Base-by-base conservation (phyloP, 139 green algal genomes). In the Auxenochlorella pyrenoidosa region DNA sequence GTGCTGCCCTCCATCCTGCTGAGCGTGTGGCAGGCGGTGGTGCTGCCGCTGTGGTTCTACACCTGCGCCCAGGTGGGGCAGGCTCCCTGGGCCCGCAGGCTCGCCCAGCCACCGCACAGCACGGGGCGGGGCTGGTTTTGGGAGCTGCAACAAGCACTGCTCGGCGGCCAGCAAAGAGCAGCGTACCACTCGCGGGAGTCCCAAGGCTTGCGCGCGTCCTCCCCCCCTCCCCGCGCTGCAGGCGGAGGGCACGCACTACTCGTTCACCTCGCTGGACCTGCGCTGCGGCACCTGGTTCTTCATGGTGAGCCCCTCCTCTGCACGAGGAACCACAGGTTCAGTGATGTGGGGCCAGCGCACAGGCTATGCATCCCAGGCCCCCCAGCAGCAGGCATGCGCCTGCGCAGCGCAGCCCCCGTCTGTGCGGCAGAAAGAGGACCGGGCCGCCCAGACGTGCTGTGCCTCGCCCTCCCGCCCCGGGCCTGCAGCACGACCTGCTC, bases 1-100 rank as follows among this genome's bases (percentile, higher is more conserved):
- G 94, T 92, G 92, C 66, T 97, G 81, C 95, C 95, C 13, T 65
- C 88, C 26, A 85, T 97, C 84, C 91, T 97, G 82, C 89, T 97
- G 34, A 92, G 81, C 47, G 85, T 96, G 66, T 97, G 92, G 90
- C 94, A 97, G 82, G 90, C 89, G 78, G 40, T 78, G 21, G 82
- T 86, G 32, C 34, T 86, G 66, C 82, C 82, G 5, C 32, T 54
- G 18, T 86, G 47, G 43, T 79, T 79, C 19, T 86, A 86, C 82
- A 79, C 30, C 43, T 86, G 82, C 66, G 82, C 82, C 15, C 82
- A 86, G 82, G 82, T 79, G 43, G 70, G 1, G 15, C 28, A 47
- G 70, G 38, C 70, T 5, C 4, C 32, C 21, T 12, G 63, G 47
- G 24, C 2, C 26, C 1, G 63, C 22, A 34, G 63, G n/a, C 21